These are phyloP conservation scores for Leccinum subgranulosum DNA, from an alignment of 768 basidiomycete genomes.

Conservation along the genomic window DNA sequence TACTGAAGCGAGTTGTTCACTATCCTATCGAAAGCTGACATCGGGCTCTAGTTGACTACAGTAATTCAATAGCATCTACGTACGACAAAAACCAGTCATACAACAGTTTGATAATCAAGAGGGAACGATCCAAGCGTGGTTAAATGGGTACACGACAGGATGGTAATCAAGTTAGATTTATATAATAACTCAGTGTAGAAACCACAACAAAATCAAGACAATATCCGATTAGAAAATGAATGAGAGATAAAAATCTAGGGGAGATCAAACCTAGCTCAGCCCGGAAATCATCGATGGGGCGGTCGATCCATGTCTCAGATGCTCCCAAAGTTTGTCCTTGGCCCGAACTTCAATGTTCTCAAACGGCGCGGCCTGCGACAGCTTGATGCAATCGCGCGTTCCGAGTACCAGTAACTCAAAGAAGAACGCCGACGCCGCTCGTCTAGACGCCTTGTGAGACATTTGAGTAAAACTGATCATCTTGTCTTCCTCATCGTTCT, in stretches of 20 bases:
- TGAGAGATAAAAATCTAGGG: neutral
- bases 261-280: slow-evolving; percentile 28
- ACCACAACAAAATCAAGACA: slow-evolving; percentile 8
- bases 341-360: slow-evolving; percentile 82
- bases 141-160: neutral
- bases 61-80: neutral
- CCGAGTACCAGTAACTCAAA: slow-evolving; percentile 95
- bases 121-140: neutral
- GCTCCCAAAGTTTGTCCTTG: slow-evolving; percentile 85
- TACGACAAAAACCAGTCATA: neutral
- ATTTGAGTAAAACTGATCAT: slow-evolving; percentile 74
- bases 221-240: slow-evolving; percentile 10
- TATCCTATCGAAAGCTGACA: too few relatives aligned
- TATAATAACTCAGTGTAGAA: neutral
- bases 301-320: slow-evolving; percentile 45
- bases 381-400: slow-evolving; percentile 85
- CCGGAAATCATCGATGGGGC: slow-evolving; percentile 46
- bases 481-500: slow-evolving; percentile 51
- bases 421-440: slow-evolving; percentile 95
- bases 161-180: neutral
- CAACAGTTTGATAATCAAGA: neutral
- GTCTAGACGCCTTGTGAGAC: slow-evolving; percentile 82
- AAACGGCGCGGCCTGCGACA: slow-evolving; percentile 72
- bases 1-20: neutral
- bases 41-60: too few relatives aligned